Evolutionary conservation across 257 asterid genomes (phyloP).

Genomic region (Rehmannia glutinosa): DNA sequence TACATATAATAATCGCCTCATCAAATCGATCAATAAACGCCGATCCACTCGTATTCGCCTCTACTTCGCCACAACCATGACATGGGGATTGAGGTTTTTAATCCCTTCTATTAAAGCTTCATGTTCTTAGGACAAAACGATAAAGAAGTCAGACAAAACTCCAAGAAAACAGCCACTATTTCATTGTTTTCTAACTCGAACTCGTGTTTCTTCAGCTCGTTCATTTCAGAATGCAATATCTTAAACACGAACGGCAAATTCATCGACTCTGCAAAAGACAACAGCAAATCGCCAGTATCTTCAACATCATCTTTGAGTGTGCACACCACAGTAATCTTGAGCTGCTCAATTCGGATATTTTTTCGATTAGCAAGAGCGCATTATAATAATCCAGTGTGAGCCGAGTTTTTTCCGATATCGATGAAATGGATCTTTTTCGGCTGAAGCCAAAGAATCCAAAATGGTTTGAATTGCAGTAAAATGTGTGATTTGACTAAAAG

Average conservation of each 20-base stretch:
- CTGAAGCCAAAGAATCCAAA: constrained; percentile 27
- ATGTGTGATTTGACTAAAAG: constrained; percentile 29
- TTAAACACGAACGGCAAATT: constrained; percentile 25
- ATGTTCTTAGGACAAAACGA: constrained; percentile 22
- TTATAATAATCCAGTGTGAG: constrained; percentile 30
- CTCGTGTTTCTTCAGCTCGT: constrained; percentile 21
- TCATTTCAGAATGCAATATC: constrained; percentile 16
- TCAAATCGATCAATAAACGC: constrained; percentile 28
- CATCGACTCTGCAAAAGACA: constrained; percentile 27
- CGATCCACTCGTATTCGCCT: constrained; percentile 16
- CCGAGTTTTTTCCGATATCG: constrained; percentile 30
- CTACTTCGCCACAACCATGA: constrained; percentile 27
- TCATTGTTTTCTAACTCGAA: constrained; percentile 29
- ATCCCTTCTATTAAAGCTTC: constrained; percentile 15
- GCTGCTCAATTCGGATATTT: constrained; percentile 16
- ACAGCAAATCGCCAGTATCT: constrained; percentile 18
- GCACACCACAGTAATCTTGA: constrained; percentile 42
- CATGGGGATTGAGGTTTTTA: constrained; percentile 26
- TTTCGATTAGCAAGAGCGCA: constrained; percentile 25
- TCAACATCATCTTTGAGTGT: constrained; percentile 16
- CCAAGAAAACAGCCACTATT: constrained; percentile 27
- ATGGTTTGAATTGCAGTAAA: constrained; percentile 36
- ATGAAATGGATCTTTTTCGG: constrained; percentile 31
- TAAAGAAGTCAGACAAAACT: constrained; percentile 8
- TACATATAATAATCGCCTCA: constrained; percentile 1